Conservation (phyloP, 495 filamentous ascomycete species). For the Pyrenopolyporus hunteri region DNA sequence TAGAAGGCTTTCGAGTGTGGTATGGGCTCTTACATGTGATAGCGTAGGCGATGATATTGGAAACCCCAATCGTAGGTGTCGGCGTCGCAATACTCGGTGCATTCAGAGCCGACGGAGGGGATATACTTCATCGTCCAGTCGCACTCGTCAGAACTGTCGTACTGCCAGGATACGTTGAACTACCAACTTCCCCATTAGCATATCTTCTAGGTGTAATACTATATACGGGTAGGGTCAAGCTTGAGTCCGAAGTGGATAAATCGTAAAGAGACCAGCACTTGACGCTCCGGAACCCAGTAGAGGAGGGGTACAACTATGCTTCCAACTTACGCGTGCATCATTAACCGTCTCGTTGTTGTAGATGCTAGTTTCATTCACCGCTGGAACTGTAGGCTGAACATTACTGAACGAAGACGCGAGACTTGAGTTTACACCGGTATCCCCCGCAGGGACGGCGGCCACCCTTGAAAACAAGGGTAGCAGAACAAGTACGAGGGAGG, state of each 20-base stretch:
- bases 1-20: background rate
- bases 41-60: slow-evolving; percentile 16
- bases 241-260: too few species aligned
- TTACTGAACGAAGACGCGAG: background rate
- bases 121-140: slow-evolving; percentile 5
- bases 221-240: too few species aligned
- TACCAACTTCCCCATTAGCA: background rate
- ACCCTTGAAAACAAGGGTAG: background rate
- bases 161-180: slow-evolving; percentile 15
- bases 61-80: slow-evolving; percentile 14
- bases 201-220: too few species aligned
- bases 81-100: slow-evolving; percentile 30
- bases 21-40: slow-evolving; percentile 18
- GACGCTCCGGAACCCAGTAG: too few species aligned
- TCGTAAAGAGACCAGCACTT: too few species aligned
- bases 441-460: background rate
- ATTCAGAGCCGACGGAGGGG: slow-evolving; percentile 17
- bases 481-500: background rate
- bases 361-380: slow-evolving; percentile 7
- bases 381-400: background rate
- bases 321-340: slow-evolving; percentile 8
- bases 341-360: background rate
- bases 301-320: background rate
- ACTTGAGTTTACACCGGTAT: background rate
- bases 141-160: background rate